Percentiles rank a stretch among this genome's conserved stretches.
Conservation (phyloP, 768 basidiomycete species). For the Mycena vulgaris region DNA sequence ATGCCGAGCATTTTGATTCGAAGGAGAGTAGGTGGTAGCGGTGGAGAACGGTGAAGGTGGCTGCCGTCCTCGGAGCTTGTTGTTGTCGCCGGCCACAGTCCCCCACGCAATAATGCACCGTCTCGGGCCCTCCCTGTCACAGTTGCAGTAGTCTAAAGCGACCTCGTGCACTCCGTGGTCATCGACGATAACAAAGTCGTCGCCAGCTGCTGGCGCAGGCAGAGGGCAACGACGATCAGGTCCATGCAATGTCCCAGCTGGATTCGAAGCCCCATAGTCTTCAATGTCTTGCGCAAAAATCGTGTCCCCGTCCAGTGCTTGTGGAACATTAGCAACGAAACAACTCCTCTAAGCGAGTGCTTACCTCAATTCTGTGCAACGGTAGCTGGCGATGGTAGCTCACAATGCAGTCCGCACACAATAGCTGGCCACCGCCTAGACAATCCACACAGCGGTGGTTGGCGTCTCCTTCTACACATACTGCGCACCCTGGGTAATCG, state of each 20-base stretch:
- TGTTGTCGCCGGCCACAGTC: neutral
- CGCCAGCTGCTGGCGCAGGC: neutral
- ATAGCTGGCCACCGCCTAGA: neutral
- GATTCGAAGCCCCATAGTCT: neutral
- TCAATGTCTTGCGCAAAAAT: neutral
- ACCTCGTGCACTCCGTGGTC: neutral
- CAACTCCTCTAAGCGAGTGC: neutral
- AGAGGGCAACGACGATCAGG: neutral
- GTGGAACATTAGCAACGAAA: no score
- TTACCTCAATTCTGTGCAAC: neutral
- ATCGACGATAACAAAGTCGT: neutral
- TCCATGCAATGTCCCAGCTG: neutral
- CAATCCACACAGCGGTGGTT: neutral
- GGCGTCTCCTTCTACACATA: neutral
- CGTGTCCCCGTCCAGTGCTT: neutral
- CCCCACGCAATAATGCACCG: neutral
- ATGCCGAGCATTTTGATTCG: slow-evolving; percentile 23
- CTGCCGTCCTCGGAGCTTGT: slow-evolving; percentile 15
- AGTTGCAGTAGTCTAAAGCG: neutral
- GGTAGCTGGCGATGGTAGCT: neutral
- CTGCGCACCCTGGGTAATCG: neutral
- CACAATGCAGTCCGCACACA: neutral
- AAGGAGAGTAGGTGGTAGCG: slow-evolving; percentile 29
- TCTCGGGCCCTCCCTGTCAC: neutral
- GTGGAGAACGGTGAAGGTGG: slow-evolving; percentile 24